Evolutionary conservation across 495 filamentous ascomycete genomes (phyloP), one percentile per base, ranked within the genome.

Genomic region (Neurospora sp.): DNA sequence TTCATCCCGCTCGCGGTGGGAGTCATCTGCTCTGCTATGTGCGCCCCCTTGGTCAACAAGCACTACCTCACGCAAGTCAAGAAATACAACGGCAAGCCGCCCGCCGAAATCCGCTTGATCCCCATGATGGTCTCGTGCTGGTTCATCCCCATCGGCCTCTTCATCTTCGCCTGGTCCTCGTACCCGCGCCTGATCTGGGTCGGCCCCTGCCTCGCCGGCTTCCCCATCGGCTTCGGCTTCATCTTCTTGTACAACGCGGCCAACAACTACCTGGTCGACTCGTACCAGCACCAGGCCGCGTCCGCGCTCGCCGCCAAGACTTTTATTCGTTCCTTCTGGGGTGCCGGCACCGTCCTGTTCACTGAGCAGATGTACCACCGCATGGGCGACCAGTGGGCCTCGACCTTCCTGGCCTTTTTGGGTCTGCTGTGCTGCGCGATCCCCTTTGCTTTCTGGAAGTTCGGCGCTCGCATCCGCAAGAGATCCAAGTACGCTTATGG

Each of bases 61-160:
- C 88, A 93, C 81, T 96, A 94, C 80, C 82, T 94, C 72, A 88
- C 83, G 70, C 76, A 91, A 22, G 84, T 85, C 38, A 70, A 77
- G 1, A 86, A 89, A 75, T 83, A 90, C 79, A 84, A 87, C 75
- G 91, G 91, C 73, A 87, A 87, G 59, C 92, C 92, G 2, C 92
- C 92, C 2, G 89, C 92, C 14, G 93, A 96, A 78, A 81, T 86
- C 10, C 88, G 93, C 59, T 84, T 96, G 9, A 91, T 94, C 70
- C 92, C 92, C 14, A 94, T 95, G 92, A 95, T 96, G 93, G 77
- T 85, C 22, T 89, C 88, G 38, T 95, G 92, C 85, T 94, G 92
- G 91, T 86, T 87, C 74, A 88, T 94, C 75, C 91, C 92, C 0
- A 83, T 92, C 68, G 91, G 91, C 14, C 82, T 94, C 7, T 94